phyloP scores from a whole-genome alignment of 352 stramenopile species.

The Phytophthora idaei region DNA sequence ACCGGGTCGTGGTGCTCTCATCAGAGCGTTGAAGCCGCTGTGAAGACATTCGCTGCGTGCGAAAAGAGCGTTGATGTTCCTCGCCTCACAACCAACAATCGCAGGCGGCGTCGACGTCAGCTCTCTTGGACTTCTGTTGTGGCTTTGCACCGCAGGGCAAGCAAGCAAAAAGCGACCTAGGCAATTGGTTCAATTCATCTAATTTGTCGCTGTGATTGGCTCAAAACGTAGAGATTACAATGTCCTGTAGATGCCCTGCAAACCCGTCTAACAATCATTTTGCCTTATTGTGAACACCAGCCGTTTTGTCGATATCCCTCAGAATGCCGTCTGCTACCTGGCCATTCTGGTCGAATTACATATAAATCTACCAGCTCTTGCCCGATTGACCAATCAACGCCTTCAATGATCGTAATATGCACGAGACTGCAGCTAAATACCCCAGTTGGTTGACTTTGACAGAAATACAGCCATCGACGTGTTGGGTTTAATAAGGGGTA shows the following conservation, averaged over 20 bases:
- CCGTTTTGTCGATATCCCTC: no score
- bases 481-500: no score
- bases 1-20: background rate
- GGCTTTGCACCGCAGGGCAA: background rate
- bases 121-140: conserved; percentile 8
- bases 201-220: background rate
- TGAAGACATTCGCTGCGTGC: conserved; percentile 5
- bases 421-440: no score
- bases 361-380: no score
- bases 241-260: conserved; percentile 5
- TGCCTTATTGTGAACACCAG: no score
- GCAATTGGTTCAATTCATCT: conserved; percentile 3
- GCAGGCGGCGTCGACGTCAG: background rate
- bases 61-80: background rate
- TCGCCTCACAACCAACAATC: background rate
- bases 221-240: background rate
- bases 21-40: conserved; percentile 4
- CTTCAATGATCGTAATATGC: no score
- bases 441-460: no score
- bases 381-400: no score
- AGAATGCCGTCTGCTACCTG: no score
- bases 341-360: no score
- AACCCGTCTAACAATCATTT: background rate
- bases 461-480: no score
- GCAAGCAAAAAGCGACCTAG: background rate